Conservation (phyloP, 306 rosid genomes). For the Lathyrus oleraceus region DNA sequence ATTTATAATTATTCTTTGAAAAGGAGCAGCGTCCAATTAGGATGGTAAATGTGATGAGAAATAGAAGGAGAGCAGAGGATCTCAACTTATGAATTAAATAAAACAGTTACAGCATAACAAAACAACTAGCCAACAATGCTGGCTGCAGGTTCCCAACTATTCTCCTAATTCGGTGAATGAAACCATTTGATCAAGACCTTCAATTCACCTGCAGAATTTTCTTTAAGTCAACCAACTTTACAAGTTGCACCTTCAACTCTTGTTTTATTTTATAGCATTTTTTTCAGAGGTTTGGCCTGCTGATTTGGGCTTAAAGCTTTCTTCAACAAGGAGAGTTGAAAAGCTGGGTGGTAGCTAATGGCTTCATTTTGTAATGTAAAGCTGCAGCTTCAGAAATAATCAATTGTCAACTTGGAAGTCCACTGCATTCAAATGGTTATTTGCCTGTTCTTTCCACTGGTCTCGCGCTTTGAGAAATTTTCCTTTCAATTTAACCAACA, state of each 20-base stretch:
- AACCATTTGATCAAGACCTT: conserved; percentile 1
- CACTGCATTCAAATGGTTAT: background rate
- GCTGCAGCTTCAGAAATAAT: background rate
- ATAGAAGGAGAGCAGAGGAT: conserved; percentile 4
- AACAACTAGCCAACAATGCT: conserved; percentile 7
- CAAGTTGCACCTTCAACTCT: background rate
- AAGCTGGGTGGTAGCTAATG: background rate
- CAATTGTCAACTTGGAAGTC: background rate
- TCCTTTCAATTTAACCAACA: background rate
- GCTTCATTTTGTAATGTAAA: background rate
- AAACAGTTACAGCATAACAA: conserved; percentile 6
- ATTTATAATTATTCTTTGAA: conserved; percentile 22
- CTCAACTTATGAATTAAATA: background rate
- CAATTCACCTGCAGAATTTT: background rate
- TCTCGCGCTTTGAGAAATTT: background rate
- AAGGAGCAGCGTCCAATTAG: background rate
- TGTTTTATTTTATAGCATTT: background rate
- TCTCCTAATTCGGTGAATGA: background rate
- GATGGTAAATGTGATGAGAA: conserved; percentile 10
- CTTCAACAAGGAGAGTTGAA: background rate
- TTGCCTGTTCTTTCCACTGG: background rate
- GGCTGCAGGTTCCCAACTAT: background rate
- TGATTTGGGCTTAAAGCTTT: background rate
- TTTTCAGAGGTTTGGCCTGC: background rate
- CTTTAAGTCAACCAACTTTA: background rate